Evolutionary conservation across 371 early-diverging fungal genomes (phyloP).

Genomic region (Mortierella sp.): DNA sequence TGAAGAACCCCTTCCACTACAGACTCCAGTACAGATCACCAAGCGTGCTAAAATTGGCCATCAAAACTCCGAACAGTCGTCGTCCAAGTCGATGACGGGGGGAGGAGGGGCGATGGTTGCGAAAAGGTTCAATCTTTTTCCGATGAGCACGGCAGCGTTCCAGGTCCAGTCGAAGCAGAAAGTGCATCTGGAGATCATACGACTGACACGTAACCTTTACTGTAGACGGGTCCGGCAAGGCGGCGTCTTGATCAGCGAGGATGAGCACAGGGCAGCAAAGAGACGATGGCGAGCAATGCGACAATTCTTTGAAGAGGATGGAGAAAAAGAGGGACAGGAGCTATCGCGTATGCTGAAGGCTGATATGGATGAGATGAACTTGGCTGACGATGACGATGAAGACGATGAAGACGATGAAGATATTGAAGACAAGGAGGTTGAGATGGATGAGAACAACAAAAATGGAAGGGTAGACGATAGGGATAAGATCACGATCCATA

Average conservation of each 20-base stretch:
- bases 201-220: constrained; percentile 40
- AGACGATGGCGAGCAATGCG: constrained; percentile 42
- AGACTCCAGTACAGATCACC: too few relatives aligned
- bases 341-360: constrained; percentile 16
- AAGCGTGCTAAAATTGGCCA: constrained; percentile 17
- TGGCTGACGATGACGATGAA: constrained; percentile 17
- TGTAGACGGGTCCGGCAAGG: constrained; percentile 37
- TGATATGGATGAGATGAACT: constrained; percentile 49
- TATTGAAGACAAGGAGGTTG: not conserved
- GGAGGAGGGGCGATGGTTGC: not conserved
- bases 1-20: too few relatives aligned
- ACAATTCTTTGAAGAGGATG: constrained; percentile 36
- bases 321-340: constrained; percentile 18
- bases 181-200: constrained; percentile 32
- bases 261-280: constrained; percentile 23
- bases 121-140: constrained; percentile 25
- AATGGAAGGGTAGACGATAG: too few relatives aligned
- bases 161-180: constrained; percentile 21
- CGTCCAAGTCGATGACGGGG: not conserved
- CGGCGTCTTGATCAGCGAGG: constrained; percentile 11
- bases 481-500: too few relatives aligned
- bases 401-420: constrained; percentile 1
- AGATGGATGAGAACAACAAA: too few relatives aligned
- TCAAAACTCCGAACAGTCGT: not conserved
- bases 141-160: constrained; percentile 26